Conservation (phyloP, 208 protist species). For the Trichomonas gallinae region DNA sequence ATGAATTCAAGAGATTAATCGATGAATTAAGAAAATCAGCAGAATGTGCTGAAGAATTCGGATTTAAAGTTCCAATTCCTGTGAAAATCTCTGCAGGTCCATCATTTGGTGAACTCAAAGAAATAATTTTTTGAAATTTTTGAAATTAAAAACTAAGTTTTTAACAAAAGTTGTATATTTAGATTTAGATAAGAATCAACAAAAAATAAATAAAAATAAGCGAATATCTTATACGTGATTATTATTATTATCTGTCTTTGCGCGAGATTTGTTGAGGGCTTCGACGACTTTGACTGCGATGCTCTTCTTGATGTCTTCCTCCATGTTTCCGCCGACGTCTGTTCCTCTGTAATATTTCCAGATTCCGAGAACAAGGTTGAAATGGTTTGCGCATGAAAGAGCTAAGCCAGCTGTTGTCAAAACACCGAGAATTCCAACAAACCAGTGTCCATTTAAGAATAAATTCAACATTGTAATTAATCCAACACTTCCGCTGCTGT, state of each 20-base stretch:
- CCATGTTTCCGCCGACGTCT: neutral
- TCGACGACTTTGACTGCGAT: neutral
- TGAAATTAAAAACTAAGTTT: neutral
- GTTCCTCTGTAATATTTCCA: neutral
- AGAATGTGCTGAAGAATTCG: neutral
- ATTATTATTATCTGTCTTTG: neutral
- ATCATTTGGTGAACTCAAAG: neutral
- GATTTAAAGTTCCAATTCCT: neutral
- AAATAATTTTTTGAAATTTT: neutral
- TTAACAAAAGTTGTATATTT: neutral
- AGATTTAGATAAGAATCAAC: no score
- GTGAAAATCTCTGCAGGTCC: neutral
- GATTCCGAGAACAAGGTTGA: neutral
- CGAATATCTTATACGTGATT: neutral
- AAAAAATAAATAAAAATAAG: no score
- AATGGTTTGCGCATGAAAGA: neutral
- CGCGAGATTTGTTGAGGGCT: neutral
- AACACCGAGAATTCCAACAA: neutral
- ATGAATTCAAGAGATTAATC: neutral
- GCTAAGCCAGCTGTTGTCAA: neutral
- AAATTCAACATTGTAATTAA: neutral
- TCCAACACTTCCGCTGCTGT: conserved; percentile 5
- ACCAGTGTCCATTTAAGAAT: neutral
- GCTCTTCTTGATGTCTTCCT: neutral
- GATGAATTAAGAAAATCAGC: neutral